Evolutionary conservation across 116 monocot genomes (phyloP), one percentile per base, ranked within the genome.

Genomic region (Zostera marina): DNA sequence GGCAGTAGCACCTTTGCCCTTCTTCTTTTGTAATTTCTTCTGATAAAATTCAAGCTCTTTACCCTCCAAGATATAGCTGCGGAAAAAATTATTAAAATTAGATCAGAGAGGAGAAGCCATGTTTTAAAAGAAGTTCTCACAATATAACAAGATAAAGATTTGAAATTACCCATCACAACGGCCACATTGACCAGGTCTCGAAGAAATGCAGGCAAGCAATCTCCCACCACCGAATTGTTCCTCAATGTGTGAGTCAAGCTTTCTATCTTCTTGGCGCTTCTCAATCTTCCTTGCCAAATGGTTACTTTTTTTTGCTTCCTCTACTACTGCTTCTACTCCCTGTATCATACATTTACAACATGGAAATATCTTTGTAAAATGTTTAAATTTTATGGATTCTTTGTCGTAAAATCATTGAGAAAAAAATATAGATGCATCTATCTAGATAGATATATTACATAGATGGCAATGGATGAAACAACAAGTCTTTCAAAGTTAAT

Each of bases 271-370:
- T 45, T 68, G 68, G 3, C 74, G 68, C 44, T 74, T 74, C 68
- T 74, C 74, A 8, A 74, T n/a, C 53, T 74, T 74, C 60, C 74
- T 63, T 2, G n/a, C 10, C 0, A 74, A 44, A 54, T 74, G 68
- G 32, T 53, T 68, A 41, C 74, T 74, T 32, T 74, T 74, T 46
- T 68, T 74, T n/a, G 44, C 59, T 48, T 74, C 74, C 26, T 74
- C 74, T 9, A 53, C 40, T 51, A 56, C 20, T 22, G 22, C 52
- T 23, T 74, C 74, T n/a, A 44, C 63, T 41, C 59, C 74, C 68
- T 74, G 41, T 19, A 3, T 21, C 20, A 32, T n/a, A n/a, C n/a
- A n/a, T n/a, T n/a, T n/a, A n/a, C n/a, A n/a, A n/a, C n/a, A n/a
- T n/a, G n/a, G n/a, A n/a, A n/a, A n/a, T n/a, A n/a, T n/a, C n/a